Base-by-base conservation (phyloP, 2,329 filamentous ascomycete genomes). In the Diaporthe vexans region DNA sequence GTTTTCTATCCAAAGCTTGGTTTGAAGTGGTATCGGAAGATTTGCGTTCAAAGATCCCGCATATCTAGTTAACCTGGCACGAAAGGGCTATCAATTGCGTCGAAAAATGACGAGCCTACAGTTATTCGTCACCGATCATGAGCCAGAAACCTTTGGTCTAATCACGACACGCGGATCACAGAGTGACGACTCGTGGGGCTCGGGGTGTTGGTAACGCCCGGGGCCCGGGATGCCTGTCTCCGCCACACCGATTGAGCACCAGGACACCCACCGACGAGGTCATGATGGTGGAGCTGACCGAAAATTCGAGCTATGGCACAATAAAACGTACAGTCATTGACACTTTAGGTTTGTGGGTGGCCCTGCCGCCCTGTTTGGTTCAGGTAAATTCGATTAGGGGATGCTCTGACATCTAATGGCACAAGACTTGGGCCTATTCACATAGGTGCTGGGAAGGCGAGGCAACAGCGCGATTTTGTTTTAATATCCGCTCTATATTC, bases 161-260 rank as follows among this genome's bases (percentile, higher is more conserved):
- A 61, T 29, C 40, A 48, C 40, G 26, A 65, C 17, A 17, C 17
- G 19, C 10, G 11, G 19, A 24, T 24, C 8, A 21, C 24, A n/a
- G 17, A 67, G 26, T 65, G 59, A 65, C 26, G 59, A 40, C 59
- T 48, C 19, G 43, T 51, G 61, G 61, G 61, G 26, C 61, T 67
- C 61, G 61, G 61, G 61, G 15, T 51, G 10, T 67, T 67, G 15
- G 11, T 35, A 67, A 35, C 26, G 24, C 35, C 61, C 61, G 61
- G 43, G 51, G 61, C 61, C 61, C 61, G 61, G 40, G 40, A 33
- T 51, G 10, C 21, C 59, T 40, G 40, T 24, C 59, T 35, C 43
- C 40, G 43, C 9, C 61, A 35, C n/a, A 17, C 61, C 61, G 40
- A 51, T 24, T 51, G 26, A 65, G 48, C 19, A 13, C 40, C 21